These are phyloP conservation scores for Fusarium sp. DNA, from an alignment of 2,329 filamentous ascomycete species.

Conservation along the genomic window DNA sequence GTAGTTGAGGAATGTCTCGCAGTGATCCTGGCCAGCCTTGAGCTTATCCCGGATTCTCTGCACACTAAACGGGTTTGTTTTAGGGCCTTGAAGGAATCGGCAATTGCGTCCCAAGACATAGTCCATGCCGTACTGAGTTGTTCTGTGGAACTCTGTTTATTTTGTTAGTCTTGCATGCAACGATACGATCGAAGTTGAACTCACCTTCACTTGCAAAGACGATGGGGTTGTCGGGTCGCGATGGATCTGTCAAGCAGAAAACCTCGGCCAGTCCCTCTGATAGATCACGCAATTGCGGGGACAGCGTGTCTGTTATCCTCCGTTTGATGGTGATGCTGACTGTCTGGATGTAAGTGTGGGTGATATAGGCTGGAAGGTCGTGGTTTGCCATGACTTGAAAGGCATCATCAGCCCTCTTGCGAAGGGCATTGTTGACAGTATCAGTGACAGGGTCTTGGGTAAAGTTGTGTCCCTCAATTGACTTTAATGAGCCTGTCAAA, in stretches of 20 bases:
- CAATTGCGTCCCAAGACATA: constrained; percentile 84
- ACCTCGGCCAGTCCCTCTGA: constrained; percentile 83
- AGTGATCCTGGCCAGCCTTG: constrained; percentile 75
- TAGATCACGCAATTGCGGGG: constrained; percentile 74
- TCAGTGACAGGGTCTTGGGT: constrained; percentile 64
- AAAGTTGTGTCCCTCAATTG: constrained; percentile 69
- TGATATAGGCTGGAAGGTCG: constrained; percentile 80
- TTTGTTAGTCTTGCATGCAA: not conserved
- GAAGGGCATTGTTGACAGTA: constrained; percentile 71
- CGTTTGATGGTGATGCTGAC: constrained; percentile 79
- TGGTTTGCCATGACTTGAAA: constrained; percentile 76
- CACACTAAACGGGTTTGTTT: constrained; percentile 75
- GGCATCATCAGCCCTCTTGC: constrained; percentile 74
- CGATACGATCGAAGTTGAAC: not conserved
- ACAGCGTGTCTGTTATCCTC: constrained; percentile 77
- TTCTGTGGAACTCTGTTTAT: constrained; percentile 76
- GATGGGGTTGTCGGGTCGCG: constrained; percentile 80
- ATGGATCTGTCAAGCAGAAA: constrained; percentile 83
- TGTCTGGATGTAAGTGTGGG: constrained; percentile 76
- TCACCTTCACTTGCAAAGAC: constrained; percentile 82
- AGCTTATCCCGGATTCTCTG: constrained; percentile 74
- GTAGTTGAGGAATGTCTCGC: constrained; percentile 83
- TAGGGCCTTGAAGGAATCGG: constrained; percentile 82
- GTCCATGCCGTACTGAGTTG: constrained; percentile 80
- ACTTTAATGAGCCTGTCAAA: constrained; percentile 72